Conservation (phyloP, 805 yeast genomes). For the Ogataea nonfermentans region DNA sequence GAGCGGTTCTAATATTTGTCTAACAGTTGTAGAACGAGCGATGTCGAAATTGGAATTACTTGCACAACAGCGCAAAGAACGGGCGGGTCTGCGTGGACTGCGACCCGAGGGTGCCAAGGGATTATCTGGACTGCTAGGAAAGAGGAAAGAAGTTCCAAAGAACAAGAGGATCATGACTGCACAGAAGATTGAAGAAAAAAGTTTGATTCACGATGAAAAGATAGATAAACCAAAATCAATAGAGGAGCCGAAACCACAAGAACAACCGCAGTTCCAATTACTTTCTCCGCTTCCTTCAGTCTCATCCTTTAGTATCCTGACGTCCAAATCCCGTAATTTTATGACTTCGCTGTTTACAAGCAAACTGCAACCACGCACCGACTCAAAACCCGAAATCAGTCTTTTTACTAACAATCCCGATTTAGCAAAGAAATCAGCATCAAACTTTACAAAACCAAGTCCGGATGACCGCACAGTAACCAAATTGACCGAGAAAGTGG, state of each 20-base stretch:
- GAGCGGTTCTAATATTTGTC: slow-evolving; percentile 1
- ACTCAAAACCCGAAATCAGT: slow-evolving; percentile 3
- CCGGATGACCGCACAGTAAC: slow-evolving; percentile 64
- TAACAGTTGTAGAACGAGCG: slow-evolving; percentile 11
- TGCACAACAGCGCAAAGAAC: slow-evolving; percentile 40
- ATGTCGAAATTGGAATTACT: slow-evolving; percentile 46
- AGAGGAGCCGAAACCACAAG: background rate
- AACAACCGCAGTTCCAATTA: background rate
- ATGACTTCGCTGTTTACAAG: slow-evolving; percentile 1
- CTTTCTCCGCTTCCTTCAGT: background rate
- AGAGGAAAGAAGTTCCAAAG: background rate
- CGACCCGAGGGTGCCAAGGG: background rate
- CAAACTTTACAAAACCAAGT: slow-evolving; percentile 65
- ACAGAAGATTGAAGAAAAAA: background rate
- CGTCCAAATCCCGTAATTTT: background rate
- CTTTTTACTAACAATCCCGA: slow-evolving; percentile 43
- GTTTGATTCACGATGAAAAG: background rate
- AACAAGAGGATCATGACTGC: no score
- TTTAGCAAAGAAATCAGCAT: slow-evolving; percentile 42
- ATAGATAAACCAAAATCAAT: background rate
- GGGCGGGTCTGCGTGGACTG: slow-evolving; percentile 7
- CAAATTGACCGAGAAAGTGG: slow-evolving; percentile 26
- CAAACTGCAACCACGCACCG: slow-evolving; percentile 2
- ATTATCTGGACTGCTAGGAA: slow-evolving; percentile 1
- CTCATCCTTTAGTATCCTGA: slow-evolving; percentile 2